Evolutionary conservation across 352 stramenopile genomes (phyloP), one percentile per base, ranked within the genome.

Genomic region (Phytopythium sindhum): DNA sequence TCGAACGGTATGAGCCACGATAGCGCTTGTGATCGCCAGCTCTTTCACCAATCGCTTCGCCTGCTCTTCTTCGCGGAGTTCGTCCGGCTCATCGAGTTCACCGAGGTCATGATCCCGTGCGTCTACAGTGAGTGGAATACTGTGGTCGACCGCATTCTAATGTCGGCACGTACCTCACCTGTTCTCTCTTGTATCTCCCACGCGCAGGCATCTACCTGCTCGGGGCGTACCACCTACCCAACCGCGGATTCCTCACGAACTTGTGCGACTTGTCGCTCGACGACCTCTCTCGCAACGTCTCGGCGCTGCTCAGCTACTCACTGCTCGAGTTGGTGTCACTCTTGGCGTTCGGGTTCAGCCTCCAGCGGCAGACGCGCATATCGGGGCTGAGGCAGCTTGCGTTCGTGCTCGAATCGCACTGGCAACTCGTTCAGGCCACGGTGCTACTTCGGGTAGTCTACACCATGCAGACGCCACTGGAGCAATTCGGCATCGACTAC

Each of bases 21-120:
- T 15, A 15, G n/a, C 8, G 39, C 1, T 3, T 15, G 3, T 8
- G 21, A 11, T 0, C 10, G 26, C 14, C 19, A 45, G 3, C 3
- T 75, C 21, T 33, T 73, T 6, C 63, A 64, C 17, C 66, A 71
- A 15, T 31, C 62, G 0, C 47, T 76, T 0, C 66, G 70, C 44
- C 41, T 81, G 23, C 64, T 82, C 2, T 73, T 75, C 28, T 44
- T 79, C 17, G 73, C 69, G 1, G 76, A 85, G 56, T 82, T 75
- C 17, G 47, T 82, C 48, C 61, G 80, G 23, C 67, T 84, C 12
- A 67, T 73, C 19, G 76, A 85, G 59, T 80, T 74, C 35, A 67
- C 64, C 2, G 76, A 81, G 55, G 69, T 80, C 17, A 31, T 75
- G 45, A 59, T 80, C 37, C 67, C 76, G 5, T 15, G 68, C 19